phyloP scores from a whole-genome alignment of 2,329 filamentous ascomycete genomes.

The Arthrobotrys iridis region DNA sequence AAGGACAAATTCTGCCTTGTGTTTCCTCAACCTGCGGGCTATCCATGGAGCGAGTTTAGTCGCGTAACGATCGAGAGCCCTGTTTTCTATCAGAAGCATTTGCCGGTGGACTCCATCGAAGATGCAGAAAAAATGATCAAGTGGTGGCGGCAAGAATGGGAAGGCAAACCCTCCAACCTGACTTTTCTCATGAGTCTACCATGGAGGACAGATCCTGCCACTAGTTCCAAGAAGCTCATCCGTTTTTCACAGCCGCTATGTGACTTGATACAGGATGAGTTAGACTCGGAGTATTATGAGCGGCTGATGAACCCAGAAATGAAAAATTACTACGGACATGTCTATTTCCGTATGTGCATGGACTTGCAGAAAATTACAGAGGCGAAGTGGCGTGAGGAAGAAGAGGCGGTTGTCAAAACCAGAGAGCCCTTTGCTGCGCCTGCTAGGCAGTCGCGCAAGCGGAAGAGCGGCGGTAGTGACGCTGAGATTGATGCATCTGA shows the following conservation, averaged over 20 bases:
- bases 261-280: slow-evolving; percentile 16
- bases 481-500: slow-evolving; percentile 6
- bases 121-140: slow-evolving; percentile 16
- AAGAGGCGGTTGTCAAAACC: not conserved
- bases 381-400: not conserved
- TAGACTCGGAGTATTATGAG: slow-evolving; percentile 15
- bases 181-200: slow-evolving; percentile 16
- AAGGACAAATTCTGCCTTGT: slow-evolving; percentile 36
- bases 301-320: slow-evolving; percentile 19
- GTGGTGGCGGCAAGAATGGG: slow-evolving; percentile 29
- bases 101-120: slow-evolving; percentile 18
- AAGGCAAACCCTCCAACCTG: slow-evolving; percentile 9
- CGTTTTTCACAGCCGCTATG: slow-evolving; percentile 28
- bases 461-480: not conserved
- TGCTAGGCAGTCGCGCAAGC: not conserved
- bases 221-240: slow-evolving; percentile 18
- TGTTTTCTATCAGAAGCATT: slow-evolving; percentile 4
- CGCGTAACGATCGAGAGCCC: not conserved
- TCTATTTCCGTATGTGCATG: slow-evolving; percentile 35
- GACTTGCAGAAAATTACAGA: slow-evolving; percentile 2
- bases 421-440: not conserved
- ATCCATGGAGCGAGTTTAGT: slow-evolving; percentile 1
- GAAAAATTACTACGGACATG: slow-evolving; percentile 35
- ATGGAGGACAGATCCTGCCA: slow-evolving; percentile 1
- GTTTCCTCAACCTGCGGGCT: slow-evolving; percentile 20